Conservation (phyloP, 2,329 filamentous ascomycete species). For the Lachnellula hyalina region DNA sequence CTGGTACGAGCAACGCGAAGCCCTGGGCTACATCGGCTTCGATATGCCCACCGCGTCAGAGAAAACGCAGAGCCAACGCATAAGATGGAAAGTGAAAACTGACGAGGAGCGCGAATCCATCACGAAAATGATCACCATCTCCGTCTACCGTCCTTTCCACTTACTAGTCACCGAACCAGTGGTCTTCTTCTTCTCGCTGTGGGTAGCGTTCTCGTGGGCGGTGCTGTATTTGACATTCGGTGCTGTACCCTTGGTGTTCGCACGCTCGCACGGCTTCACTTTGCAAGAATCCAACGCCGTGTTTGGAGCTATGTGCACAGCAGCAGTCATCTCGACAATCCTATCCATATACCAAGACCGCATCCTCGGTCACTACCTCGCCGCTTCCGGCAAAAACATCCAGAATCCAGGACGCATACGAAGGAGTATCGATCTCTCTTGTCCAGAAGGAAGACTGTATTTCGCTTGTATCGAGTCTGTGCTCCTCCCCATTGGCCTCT, state of each 20-base stretch:
- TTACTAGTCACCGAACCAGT: slow-evolving; percentile 71
- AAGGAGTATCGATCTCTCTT: slow-evolving; percentile 33
- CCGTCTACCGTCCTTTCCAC: slow-evolving; percentile 72
- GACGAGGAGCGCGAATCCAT: slow-evolving; percentile 72
- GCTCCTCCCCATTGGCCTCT: slow-evolving; percentile 73
- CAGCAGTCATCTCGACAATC: slow-evolving; percentile 58
- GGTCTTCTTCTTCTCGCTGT: slow-evolving; percentile 82
- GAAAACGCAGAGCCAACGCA: slow-evolving; percentile 41
- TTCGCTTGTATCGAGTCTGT: slow-evolving; percentile 73
- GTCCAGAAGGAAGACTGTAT: slow-evolving; percentile 74
- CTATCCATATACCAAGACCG: slow-evolving; percentile 69
- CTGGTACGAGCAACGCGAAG: slow-evolving; percentile 73
- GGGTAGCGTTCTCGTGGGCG: slow-evolving; percentile 87
- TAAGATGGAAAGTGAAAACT: slow-evolving; percentile 74
- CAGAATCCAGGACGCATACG: slow-evolving; percentile 14
- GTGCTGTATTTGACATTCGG: slow-evolving; percentile 81
- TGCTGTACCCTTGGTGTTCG: slow-evolving; percentile 74
- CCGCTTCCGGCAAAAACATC: slow-evolving; percentile 20
- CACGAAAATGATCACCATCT: slow-evolving; percentile 64
- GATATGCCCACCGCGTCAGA: slow-evolving; percentile 35
- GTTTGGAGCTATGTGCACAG: slow-evolving; percentile 68
- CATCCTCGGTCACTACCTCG: slow-evolving; percentile 46
- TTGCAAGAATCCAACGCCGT: slow-evolving; percentile 63
- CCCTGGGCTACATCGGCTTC: slow-evolving; percentile 44
- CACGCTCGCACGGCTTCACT: slow-evolving; percentile 60